Conservation (phyloP, 2,329 filamentous ascomycete species). For the Tolypocladium pustulatum region DNA sequence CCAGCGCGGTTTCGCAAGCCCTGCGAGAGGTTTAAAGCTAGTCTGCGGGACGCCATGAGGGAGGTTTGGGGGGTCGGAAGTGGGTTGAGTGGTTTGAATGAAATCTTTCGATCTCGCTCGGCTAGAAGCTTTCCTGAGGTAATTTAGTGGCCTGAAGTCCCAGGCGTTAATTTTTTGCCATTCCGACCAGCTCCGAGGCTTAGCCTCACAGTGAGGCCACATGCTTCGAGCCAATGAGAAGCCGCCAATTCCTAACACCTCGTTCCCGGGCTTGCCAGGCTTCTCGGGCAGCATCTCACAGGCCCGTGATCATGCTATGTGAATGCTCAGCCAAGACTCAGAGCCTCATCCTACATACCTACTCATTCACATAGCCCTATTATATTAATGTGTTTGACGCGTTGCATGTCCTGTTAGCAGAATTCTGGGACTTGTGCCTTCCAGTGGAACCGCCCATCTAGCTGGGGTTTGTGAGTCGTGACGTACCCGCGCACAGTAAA, state of each 20-base stretch:
- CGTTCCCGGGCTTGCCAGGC: not conserved
- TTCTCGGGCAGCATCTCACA: not conserved
- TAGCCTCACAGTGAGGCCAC: constrained; percentile 6
- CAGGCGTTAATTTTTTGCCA: constrained; percentile 25
- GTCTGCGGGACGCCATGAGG: constrained; percentile 90
- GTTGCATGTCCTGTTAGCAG: not conserved
- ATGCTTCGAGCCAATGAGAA: constrained; percentile 21
- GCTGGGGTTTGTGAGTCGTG: not conserved
- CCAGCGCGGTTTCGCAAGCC: constrained; percentile 81
- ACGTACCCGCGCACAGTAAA: not conserved
- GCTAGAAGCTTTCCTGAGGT: constrained; percentile 34
- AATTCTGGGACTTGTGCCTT: not conserved
- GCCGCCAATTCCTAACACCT: constrained; percentile 20
- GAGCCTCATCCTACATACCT: not conserved
- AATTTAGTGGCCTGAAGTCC: constrained; percentile 29
- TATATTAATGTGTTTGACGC: not conserved
- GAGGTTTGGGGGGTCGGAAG: constrained; percentile 38
- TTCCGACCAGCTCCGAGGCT: constrained; percentile 32
- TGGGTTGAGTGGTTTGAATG: constrained; percentile 46
- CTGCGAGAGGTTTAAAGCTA: constrained; percentile 89
- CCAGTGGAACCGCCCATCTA: not conserved
- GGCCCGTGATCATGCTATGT: not conserved
- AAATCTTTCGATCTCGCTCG: constrained; percentile 35
- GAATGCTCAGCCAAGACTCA: not conserved
- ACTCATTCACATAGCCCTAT: not conserved